Evolutionary conservation across 768 basidiomycete genomes (phyloP), one percentile per base, ranked within the genome.

Genomic region (Xanthoconium purpureum): DNA sequence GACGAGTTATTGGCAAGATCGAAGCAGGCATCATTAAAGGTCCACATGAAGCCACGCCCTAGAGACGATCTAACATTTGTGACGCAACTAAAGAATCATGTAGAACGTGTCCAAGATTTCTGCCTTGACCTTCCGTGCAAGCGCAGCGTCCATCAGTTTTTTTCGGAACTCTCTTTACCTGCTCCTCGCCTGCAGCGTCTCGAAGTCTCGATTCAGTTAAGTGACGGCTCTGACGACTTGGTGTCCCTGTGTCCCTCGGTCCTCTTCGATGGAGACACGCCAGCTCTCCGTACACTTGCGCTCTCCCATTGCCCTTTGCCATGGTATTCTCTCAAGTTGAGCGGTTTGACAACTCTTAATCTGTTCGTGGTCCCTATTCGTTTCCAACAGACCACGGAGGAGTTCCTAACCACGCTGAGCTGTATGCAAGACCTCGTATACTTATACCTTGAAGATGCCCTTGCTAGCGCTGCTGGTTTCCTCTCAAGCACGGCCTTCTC

Each of bases 301-400:
- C 30, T 54, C 18, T 20, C 37, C 5, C 3, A n/a, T n/a, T n/a
- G 14, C 28, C 17, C n/a, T 33, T 11, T 6, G 32, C 32, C 54
- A 43, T 49, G 37, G 54, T 18, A 42, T 13, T 54, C 12, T 17
- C 24, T 50, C 35, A 30, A n/a, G 20, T 29, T 32, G 28, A 38
- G 48, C 36, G 63, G 66, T 38, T 72, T 80, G 8, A 72, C 69
- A 10, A 63, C 66, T 49, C 66, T 80, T n/a, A 68, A 66, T 39
- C 60, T 80, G 6, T 57, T 66, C 28, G 39, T 68, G 43, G 50
- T 73, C 3, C 47, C 67, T 28, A 17, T 10, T 3, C 36, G 46
- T 11, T 56, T 61, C 15, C 70, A 67, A 17, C 74, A 73, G 1
- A 59, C 67, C 12, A 63, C 67, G 6, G 11, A 11, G 11, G 6